Evolutionary conservation across 1,284 basidiomycete genomes (phyloP).

Genomic region (Trametes pubescens): DNA sequence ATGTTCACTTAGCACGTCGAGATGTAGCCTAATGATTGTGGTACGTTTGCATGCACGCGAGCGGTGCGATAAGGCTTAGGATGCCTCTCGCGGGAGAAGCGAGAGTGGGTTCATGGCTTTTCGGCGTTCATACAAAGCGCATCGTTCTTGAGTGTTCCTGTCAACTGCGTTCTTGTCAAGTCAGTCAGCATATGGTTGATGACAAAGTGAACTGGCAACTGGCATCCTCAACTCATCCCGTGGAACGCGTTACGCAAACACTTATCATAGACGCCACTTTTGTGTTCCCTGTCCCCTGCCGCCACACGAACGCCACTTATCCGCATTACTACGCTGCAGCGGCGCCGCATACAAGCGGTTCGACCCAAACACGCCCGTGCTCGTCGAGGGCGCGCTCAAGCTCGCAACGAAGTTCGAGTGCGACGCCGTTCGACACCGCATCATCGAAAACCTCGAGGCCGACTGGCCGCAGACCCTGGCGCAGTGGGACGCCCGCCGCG

Average conservation of each 20-base stretch:
- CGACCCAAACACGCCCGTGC: conserved; percentile 44
- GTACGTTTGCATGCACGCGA: too few relatives aligned
- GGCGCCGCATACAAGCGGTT: conserved; percentile 45
- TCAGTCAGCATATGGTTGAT: too few relatives aligned
- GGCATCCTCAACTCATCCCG: background rate
- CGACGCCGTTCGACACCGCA: conserved; percentile 40
- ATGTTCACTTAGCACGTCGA: too few relatives aligned
- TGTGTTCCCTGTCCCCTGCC: background rate
- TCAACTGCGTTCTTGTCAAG: too few relatives aligned
- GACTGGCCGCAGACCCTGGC: conserved; percentile 47
- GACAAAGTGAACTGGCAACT: background rate
- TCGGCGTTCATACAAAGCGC: too few relatives aligned
- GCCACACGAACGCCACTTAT: conserved; percentile 9
- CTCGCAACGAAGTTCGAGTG: conserved; percentile 46
- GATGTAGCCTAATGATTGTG: too few relatives aligned
- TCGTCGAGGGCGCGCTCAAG: conserved; percentile 43
- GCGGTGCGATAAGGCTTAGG: too few relatives aligned
- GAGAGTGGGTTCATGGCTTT: too few relatives aligned
- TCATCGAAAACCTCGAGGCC: conserved; percentile 44
- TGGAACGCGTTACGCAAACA: too few relatives aligned
- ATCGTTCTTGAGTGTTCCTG: too few relatives aligned
- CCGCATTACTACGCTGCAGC: conserved; percentile 26
- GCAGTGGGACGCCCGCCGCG: conserved; percentile 44
- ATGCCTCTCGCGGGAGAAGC: too few relatives aligned
- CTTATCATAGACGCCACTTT: too few relatives aligned